Percentiles rank a stretch among this genome's conserved stretches.
Conservation (phyloP, 257 asterid species). For the Nicotiana knightiana region DNA sequence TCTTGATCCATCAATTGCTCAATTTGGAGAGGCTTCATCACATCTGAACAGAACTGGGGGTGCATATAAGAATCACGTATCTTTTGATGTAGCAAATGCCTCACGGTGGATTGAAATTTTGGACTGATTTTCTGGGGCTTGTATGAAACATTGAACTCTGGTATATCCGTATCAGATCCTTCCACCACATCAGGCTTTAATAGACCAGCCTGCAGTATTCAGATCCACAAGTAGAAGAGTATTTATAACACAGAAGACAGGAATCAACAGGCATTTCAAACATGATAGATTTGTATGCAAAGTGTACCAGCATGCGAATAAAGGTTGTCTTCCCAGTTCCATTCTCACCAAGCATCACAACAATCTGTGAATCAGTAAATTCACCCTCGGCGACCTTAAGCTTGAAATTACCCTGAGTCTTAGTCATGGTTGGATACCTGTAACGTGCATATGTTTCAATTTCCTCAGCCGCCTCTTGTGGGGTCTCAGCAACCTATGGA, state of each 20-base stretch:
- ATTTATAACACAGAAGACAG: neutral
- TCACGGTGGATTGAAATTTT: slow-evolving; percentile 56
- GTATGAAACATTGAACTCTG: slow-evolving; percentile 94
- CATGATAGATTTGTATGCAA: slow-evolving; percentile 1
- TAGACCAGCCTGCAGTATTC: slow-evolving; percentile 68
- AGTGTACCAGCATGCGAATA: slow-evolving; percentile 84
- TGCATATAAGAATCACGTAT: slow-evolving; percentile 86
- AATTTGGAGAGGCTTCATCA: slow-evolving; percentile 95
- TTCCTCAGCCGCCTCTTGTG: slow-evolving; percentile 91
- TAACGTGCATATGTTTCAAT: slow-evolving; percentile 84
- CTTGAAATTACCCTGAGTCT: slow-evolving; percentile 90
- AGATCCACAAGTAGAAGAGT: neutral
- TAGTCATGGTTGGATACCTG: slow-evolving; percentile 80
- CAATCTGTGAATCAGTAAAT: slow-evolving; percentile 96
- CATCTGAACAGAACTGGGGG: slow-evolving; percentile 94
- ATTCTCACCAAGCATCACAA: slow-evolving; percentile 99
- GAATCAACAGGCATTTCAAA: neutral
- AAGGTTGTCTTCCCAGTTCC: slow-evolving; percentile 99
- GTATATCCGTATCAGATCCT: slow-evolving; percentile 77
- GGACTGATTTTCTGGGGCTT: slow-evolving; percentile 98
- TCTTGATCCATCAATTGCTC: slow-evolving; percentile 98
- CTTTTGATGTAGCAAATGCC: slow-evolving; percentile 70
- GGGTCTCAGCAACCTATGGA: slow-evolving; percentile 85
- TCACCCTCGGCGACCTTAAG: slow-evolving; percentile 95
- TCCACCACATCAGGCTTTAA: slow-evolving; percentile 79